Evolutionary conservation across 345 rosid genomes (phyloP).

Genomic region (Trapa bicornis): DNA sequence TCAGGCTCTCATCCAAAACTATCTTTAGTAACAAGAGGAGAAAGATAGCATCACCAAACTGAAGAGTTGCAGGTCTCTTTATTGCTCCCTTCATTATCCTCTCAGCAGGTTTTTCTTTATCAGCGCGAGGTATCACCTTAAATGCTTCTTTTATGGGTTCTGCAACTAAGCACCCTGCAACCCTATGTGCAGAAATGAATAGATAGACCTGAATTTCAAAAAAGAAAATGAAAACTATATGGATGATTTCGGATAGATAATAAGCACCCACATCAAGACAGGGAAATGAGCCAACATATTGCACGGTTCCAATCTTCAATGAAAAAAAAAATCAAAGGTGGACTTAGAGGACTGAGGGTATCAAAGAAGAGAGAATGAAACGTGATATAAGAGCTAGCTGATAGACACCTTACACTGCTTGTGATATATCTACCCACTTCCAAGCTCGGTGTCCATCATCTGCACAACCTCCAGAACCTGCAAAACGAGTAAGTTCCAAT

Average conservation of each 20-base stretch:
- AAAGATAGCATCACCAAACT: slow-evolving; percentile 48
- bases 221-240: slow-evolving; percentile 5
- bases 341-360: neutral
- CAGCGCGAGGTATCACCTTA: slow-evolving; percentile 29
- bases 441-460: slow-evolving; percentile 78
- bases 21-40: slow-evolving; percentile 13
- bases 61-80: slow-evolving; percentile 31
- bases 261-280: neutral
- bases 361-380: neutral
- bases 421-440: slow-evolving; percentile 69
- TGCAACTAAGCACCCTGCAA: slow-evolving; percentile 59
- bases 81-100: slow-evolving; percentile 18
- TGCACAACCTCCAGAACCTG: slow-evolving; percentile 68
- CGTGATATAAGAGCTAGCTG: neutral
- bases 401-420: slow-evolving; percentile 49
- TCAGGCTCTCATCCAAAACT: slow-evolving; percentile 14
- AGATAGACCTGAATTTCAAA: slow-evolving; percentile 43
- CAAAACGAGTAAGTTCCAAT: slow-evolving; percentile 1
- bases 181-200: slow-evolving; percentile 41
- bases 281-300: neutral
- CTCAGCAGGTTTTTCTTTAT: slow-evolving; percentile 11
- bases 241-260: neutral
- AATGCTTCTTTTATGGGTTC: slow-evolving; percentile 82
- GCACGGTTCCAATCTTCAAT: neutral
- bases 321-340: neutral